phyloP scores from a whole-genome alignment of 805 yeast species.

The Kuraishia piskuri region DNA sequence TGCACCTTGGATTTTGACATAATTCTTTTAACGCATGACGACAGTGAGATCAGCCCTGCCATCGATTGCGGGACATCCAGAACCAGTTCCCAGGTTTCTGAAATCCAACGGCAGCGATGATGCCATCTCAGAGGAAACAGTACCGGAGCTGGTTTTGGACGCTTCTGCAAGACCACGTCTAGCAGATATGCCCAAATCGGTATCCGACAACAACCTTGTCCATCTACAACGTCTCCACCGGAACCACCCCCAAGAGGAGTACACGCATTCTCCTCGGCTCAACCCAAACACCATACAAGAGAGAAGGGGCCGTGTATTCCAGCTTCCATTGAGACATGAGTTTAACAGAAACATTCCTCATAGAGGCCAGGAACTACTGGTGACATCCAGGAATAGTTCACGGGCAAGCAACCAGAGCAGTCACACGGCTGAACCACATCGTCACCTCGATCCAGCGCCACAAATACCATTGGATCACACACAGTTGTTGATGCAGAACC shows the following conservation, averaged over 20 bases:
- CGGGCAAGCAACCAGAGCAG: slow-evolving; percentile 1
- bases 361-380: slow-evolving; percentile 8
- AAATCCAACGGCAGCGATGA: neutral
- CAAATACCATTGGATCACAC: neutral
- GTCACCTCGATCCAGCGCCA: neutral
- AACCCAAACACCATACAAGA: slow-evolving; percentile 5
- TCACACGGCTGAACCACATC: neutral
- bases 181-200: neutral
- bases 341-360: slow-evolving; percentile 15
- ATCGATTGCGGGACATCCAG: neutral
- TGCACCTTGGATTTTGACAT: no score
- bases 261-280: neutral
- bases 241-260: neutral
- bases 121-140: neutral
- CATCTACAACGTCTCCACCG: neutral
- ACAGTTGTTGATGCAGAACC: neutral
- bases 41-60: neutral
- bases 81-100: neutral
- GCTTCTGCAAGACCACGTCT: neutral
- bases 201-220: neutral
- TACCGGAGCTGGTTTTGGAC: neutral
- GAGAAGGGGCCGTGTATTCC: slow-evolving; percentile 19
- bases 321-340: slow-evolving; percentile 20
- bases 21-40: neutral
- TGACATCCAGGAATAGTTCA: neutral